Evolutionary conservation across 1,284 basidiomycete species (phyloP).

Genomic region (Papiliotrema flavescens): DNA sequence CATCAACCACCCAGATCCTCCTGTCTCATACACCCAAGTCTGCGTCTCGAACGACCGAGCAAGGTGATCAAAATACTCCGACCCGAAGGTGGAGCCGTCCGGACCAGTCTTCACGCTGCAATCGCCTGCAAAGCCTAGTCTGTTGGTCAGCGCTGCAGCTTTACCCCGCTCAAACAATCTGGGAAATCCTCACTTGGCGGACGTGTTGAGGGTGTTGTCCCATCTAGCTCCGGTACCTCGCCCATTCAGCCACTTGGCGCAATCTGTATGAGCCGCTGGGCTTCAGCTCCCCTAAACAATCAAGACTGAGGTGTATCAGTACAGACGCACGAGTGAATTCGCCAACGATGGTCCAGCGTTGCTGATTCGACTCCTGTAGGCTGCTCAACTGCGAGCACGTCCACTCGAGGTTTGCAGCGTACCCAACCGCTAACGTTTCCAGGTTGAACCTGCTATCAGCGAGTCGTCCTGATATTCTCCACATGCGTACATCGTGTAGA

Average conservation of each 20-base stretch:
- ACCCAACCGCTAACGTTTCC: constrained; percentile 29
- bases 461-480: neutral
- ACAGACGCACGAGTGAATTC: constrained; percentile 78
- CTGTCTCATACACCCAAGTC: constrained; percentile 49
- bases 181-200: constrained; percentile 33
- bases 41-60: constrained; percentile 81
- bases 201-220: constrained; percentile 58
- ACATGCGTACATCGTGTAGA: constrained; percentile 49
- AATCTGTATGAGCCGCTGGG: constrained; percentile 34
- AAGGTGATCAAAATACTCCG: constrained; percentile 73
- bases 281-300: neutral
- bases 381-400: constrained; percentile 55
- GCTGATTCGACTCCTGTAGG: constrained; percentile 53
- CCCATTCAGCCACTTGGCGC: constrained; percentile 58
- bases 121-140: constrained; percentile 53
- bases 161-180: neutral
- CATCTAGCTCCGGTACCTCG: constrained; percentile 67
- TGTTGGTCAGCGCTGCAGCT: constrained; percentile 7
- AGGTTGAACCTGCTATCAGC: constrained; percentile 22
- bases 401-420: constrained; percentile 48
- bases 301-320: neutral
- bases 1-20: constrained; percentile 39
- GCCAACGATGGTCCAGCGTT: constrained; percentile 76
- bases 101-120: constrained; percentile 69
- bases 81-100: constrained; percentile 61